Base-by-base conservation (phyloP, 768 basidiomycete species). In the Boletus reticulatus region DNA sequence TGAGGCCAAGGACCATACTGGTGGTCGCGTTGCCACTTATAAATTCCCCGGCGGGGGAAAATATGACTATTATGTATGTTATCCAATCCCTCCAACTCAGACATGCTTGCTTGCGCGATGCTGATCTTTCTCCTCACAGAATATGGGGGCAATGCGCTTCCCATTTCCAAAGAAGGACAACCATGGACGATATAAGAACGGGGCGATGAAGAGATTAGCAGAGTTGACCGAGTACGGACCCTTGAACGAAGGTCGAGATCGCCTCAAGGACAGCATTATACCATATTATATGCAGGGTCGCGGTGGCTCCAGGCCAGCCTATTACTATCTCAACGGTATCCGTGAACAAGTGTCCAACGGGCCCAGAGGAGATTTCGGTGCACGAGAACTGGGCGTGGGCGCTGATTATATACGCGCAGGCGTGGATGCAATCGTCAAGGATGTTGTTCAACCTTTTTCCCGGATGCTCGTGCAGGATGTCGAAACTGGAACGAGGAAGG, bases 1-100 rank as follows among this genome's bases (percentile, higher is more conserved):
- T 8, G 80, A 80, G 63, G 77, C 73, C 4, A 67, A 66, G 0
- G 59, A 67, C 11, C 75, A 73, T 17, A 55, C 65, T 22, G 80
- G 80, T 1, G 80, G 80, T 12, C 73, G 79, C 9, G 66, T 79
- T 43, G 76, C 58, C 56, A 81, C 80, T 1, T 63, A 81, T 55
- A 64, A 67, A 11, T 81, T 81, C 64, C 53, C 57, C 2, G 52
- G 66, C 24, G 61, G 52, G 14, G 64, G 58, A 1, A 43, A 59
- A 31, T 72, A 73, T 22, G 67, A 77, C 49, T 76, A 78, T 59
- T 76, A 66, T 49, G 73, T 75, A 14, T 12, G 44, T n/a, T n/a
- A n/a, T n/a, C n/a, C n/a, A n/a, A n/a, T n/a, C 4, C 22, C 1
- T 34, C 13, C 22, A 13, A 17, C 14, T 39, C 16, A 8, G 38